Percentiles rank a stretch among this genome's conserved stretches.
phyloP scores from a whole-genome alignment of 352 stramenopile species.

The Phytophthora rubi region DNA sequence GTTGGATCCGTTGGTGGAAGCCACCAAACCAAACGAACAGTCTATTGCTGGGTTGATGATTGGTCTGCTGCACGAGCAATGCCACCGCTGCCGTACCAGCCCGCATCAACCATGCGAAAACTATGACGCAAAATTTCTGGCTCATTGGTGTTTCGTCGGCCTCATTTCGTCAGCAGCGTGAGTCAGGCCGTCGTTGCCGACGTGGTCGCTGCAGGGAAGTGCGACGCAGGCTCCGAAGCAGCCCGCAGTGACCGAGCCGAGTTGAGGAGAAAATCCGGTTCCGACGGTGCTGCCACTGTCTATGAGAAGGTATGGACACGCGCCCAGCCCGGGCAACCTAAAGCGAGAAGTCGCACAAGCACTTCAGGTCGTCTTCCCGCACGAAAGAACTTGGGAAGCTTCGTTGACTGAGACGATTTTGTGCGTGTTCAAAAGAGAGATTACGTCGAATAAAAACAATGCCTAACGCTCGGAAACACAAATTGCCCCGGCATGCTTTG shows the following conservation, averaged over 20 bases:
- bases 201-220: constrained; percentile 12
- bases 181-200: background rate
- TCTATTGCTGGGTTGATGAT: too few species aligned
- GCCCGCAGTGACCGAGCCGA: background rate
- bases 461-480: background rate
- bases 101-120: background rate
- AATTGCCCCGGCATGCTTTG: constrained; percentile 6
- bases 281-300: background rate
- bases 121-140: background rate
- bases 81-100: too few species aligned
- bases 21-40: background rate
- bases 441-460: background rate
- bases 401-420: background rate
- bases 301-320: constrained; percentile 6
- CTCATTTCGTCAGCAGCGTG: background rate
- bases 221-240: background rate
- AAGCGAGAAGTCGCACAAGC: background rate
- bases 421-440: constrained; percentile 3
- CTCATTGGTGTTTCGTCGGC: background rate
- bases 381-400: background rate
- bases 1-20: background rate
- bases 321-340: background rate
- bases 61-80: too few species aligned
- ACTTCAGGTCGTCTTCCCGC: background rate
- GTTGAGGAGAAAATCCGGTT: constrained; percentile 12